Conservation (phyloP, 257 asterid species). For the Jacaranda mimosifolia region DNA sequence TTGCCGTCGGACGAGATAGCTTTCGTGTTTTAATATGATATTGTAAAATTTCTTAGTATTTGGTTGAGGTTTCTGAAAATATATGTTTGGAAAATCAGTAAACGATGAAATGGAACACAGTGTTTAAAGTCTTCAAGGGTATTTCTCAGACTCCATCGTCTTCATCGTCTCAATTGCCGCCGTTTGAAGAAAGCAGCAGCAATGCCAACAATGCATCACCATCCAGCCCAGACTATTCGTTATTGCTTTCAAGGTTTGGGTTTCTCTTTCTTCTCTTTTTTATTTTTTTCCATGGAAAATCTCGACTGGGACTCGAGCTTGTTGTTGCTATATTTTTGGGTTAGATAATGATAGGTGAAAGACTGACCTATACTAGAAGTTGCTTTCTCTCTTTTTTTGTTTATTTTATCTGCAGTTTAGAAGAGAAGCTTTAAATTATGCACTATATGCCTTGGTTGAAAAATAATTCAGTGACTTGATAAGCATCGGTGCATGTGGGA, state of each 20-base stretch:
- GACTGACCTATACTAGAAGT: not conserved
- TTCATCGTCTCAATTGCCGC: slow-evolving; percentile 65
- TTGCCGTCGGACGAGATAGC: slow-evolving; percentile 76
- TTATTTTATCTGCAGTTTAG: slow-evolving; percentile 1
- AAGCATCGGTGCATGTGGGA: not conserved
- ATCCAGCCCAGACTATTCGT: slow-evolving; percentile 60
- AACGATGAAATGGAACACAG: slow-evolving; percentile 99
- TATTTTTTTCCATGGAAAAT: slow-evolving; percentile 7
- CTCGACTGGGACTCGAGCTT: slow-evolving; percentile 30
- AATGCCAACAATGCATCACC: slow-evolving; percentile 49
- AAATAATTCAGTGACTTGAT: slow-evolving; percentile 10
- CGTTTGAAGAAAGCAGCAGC: slow-evolving; percentile 54
- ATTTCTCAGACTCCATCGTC: slow-evolving; percentile 67
- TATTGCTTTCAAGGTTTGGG: slow-evolving; percentile 78
- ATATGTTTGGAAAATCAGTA: slow-evolving; percentile 66
- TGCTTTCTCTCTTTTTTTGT: not conserved
- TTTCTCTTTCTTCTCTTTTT: not conserved
- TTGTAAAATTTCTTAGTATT: slow-evolving; percentile 27
- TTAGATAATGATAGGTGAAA: slow-evolving; percentile 18
- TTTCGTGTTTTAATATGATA: slow-evolving; percentile 25
- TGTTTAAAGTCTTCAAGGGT: slow-evolving; percentile 96
- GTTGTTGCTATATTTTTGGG: slow-evolving; percentile 16
- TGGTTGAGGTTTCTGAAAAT: slow-evolving; percentile 40
- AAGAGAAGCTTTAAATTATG: slow-evolving; percentile 7
- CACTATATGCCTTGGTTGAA: not conserved